Evolutionary conservation across 495 filamentous ascomycete genomes (phyloP), one percentile per base, ranked within the genome.

Genomic region (Tetracladium setigerum): DNA sequence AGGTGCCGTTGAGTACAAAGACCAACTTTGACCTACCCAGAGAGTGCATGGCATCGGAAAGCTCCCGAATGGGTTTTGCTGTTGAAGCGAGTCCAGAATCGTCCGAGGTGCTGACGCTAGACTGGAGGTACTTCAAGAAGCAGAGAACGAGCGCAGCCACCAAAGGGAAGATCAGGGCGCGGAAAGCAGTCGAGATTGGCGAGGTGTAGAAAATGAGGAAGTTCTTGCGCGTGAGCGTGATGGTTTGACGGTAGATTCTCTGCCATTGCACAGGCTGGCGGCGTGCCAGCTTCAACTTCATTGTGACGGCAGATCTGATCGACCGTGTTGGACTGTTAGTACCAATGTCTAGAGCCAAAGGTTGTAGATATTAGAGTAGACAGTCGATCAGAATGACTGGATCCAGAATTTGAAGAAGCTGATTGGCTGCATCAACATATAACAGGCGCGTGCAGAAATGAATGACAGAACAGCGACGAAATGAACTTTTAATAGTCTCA

Each of bases 91-190:
- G 47, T 6, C 8, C 18, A 5, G 35, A 27, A 24, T 39, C 33
- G 15, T n/a, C n/a, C n/a, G n/a, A n/a, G 27, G 42, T 0, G 44
- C 31, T 11, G 40, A n/a, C 30, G 7, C 41, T 36, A 6, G 12
- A 36, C 10, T 45, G 13, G 34, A 56, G 19, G 32, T 48, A 9
- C 33, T 39, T 50, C n/a, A 57, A 32, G 8, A 46, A 31, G 22
- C 39, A 44, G 17, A 57, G 47, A 16, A 57, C 35, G 1, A 57
- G 13, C 13, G 54, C 50, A 3, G 50, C 44, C 5, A 38, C 50
- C 14, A 57, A 43, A 14, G 54, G 54, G 38, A 57, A 57, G 16
- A 57, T 6, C n/a, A 57, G 34, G 17, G 54, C 54, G 37, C 54
- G 34, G 12, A 40, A 32, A 6, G 37, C 16, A 2, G 50, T 53